A percentile compares a stretch with the other conserved stretches of the same genome.
phyloP scores from a whole-genome alignment of 352 stramenopile genomes.

The Pythium coloratum region DNA sequence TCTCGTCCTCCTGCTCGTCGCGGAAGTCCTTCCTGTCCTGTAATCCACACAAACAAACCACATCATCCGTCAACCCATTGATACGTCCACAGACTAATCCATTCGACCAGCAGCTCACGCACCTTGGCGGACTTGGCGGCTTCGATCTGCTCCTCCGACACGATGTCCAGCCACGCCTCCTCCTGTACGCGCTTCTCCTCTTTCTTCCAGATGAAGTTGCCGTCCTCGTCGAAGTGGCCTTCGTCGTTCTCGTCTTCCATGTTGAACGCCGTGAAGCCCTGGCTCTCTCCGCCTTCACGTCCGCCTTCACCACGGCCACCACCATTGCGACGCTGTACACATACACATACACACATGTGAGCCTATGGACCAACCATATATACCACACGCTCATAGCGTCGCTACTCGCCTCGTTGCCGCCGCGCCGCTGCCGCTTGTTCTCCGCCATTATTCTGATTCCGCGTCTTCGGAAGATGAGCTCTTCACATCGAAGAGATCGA shows the following conservation, averaged over 20 bases:
- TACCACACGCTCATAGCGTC: neutral
- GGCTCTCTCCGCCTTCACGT: conserved; percentile 15
- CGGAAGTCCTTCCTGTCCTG: conserved; percentile 55
- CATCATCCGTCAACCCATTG: neutral
- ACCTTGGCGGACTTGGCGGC: conserved; percentile 60
- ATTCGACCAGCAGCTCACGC: neutral
- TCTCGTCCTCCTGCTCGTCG: conserved; percentile 55
- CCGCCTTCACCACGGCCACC: neutral
- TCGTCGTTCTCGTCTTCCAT: conserved; percentile 87
- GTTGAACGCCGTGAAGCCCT: conserved; percentile 75
- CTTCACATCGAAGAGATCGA: neutral
- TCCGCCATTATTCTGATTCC: conserved; percentile 22
- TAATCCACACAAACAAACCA: neutral
- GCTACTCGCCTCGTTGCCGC: neutral
- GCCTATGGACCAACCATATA: neutral
- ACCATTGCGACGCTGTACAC: conserved; percentile 4
- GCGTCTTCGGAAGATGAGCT: neutral
- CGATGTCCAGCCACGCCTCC: conserved; percentile 75
- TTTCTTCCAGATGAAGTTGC: conserved; percentile 83
- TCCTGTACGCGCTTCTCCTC: conserved; percentile 77
- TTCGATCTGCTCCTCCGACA: conserved; percentile 76
- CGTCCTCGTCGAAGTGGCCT: conserved; percentile 76
- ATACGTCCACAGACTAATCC: neutral
- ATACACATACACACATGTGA: conserved; percentile 1
- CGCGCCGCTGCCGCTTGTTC: conserved; percentile 28